Percentiles rank a stretch among this genome's conserved stretches.
Conservation (phyloP, 73 alveolate genomes). For the Tetrahymena borealis region DNA sequence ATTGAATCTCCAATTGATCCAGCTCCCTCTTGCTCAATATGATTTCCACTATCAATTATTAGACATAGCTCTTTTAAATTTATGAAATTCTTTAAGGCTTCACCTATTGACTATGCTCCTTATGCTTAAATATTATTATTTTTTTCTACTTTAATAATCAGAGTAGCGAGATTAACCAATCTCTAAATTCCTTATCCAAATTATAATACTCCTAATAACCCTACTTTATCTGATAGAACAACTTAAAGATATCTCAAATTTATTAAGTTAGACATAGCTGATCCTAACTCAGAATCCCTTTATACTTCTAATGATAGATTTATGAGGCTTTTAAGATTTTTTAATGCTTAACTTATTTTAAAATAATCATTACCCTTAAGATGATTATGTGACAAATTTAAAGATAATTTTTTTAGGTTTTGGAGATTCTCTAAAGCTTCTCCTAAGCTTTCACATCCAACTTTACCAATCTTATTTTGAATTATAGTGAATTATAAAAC, state of each 20-base stretch:
- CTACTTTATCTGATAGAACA: background rate
- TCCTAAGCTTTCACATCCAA: background rate
- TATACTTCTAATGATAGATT: background rate
- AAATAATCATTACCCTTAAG: background rate
- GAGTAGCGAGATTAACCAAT: background rate
- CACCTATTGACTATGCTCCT: background rate
- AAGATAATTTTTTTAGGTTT: background rate
- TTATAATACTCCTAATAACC: background rate
- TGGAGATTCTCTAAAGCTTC: background rate
- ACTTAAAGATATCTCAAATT: background rate
- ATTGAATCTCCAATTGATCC: background rate
- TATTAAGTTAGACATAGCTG: background rate
- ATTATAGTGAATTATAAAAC: background rate
- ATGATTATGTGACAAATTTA: background rate
- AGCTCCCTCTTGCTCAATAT: background rate
- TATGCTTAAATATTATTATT: background rate
- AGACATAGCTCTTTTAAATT: background rate
- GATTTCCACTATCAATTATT: background rate
- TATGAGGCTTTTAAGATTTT: background rate
- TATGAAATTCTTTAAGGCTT: background rate
- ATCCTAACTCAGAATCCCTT: background rate
- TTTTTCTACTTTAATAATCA: background rate
- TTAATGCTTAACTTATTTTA: background rate
- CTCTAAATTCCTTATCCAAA: background rate
- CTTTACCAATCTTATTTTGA: background rate